A percentile compares a stretch with the other conserved stretches of the same genome.
Conservation (phyloP, 768 basidiomycete genomes). For the Rubroboletus pulcherrimus region DNA sequence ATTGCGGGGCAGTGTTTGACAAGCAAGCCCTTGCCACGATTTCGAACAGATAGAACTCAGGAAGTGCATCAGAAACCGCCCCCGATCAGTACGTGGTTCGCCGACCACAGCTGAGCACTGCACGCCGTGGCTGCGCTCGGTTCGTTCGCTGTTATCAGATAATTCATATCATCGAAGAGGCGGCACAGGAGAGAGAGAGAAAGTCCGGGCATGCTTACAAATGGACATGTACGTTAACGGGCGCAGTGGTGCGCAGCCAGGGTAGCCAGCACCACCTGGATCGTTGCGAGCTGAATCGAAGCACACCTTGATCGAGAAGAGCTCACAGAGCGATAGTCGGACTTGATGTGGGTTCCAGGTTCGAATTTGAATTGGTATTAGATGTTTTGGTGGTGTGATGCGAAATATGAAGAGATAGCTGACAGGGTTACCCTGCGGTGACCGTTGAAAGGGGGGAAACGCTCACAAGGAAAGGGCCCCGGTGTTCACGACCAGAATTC, state of each 20-base stretch:
- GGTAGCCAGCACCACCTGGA: neutral
- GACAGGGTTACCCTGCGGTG: neutral
- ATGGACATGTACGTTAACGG: constrained; percentile 4
- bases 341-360: constrained; percentile 16
- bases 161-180: constrained; percentile 1
- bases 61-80: constrained; percentile 19
- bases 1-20: constrained; percentile 22
- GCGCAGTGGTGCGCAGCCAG: constrained; percentile 24
- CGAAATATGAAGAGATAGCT: neutral
- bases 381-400: neutral
- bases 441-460: neutral
- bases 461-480: neutral
- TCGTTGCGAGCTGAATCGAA: constrained; percentile 9
- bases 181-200: constrained; percentile 6
- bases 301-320: constrained; percentile 16
- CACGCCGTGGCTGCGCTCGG: constrained; percentile 6
- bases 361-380: constrained; percentile 10
- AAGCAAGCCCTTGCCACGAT: constrained; percentile 18
- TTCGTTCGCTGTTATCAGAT: constrained; percentile 17
- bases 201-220: neutral
- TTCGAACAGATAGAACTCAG: constrained; percentile 13
- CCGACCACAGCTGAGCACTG: constrained; percentile 27
- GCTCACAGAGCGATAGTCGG: constrained; percentile 17
- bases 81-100: constrained; percentile 27
- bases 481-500: neutral